Conservation (phyloP, 306 rosid species). For the Dalbergia cochinchinensis region DNA sequence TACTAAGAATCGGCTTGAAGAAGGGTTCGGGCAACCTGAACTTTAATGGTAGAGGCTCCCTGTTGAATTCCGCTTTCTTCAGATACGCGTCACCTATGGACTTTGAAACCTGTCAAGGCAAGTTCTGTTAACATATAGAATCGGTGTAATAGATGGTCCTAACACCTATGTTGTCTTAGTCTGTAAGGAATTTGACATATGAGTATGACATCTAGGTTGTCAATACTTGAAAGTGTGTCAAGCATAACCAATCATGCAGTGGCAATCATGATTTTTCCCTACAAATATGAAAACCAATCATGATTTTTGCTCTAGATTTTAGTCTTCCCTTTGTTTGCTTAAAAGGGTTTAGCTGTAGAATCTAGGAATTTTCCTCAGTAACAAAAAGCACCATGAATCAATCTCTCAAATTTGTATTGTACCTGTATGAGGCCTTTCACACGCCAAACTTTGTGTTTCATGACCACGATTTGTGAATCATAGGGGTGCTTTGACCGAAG, state of each 20-base stretch:
- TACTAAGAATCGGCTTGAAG: slow-evolving; percentile 70
- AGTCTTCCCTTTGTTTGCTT: neutral
- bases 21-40: slow-evolving; percentile 76
- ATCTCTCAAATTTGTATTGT: slow-evolving; percentile 14
- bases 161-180: neutral
- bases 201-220: neutral
- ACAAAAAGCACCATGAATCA: slow-evolving; percentile 7
- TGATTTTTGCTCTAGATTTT: slow-evolving; percentile 15
- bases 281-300: neutral
- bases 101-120: slow-evolving; percentile 72
- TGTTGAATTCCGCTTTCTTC: slow-evolving; percentile 77
- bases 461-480: slow-evolving; percentile 77
- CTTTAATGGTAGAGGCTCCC: slow-evolving; percentile 67
- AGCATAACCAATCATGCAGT: slow-evolving; percentile 2
- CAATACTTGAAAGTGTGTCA: neutral
- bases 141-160: neutral
- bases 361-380: neutral
- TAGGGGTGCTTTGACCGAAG: slow-evolving; percentile 63
- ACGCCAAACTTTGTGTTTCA: slow-evolving; percentile 82
- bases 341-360: neutral
- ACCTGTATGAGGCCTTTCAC: slow-evolving; percentile 95
- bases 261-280: neutral
- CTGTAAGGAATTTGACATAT: slow-evolving; percentile 1
- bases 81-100: slow-evolving; percentile 91
- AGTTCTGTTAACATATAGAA: slow-evolving; percentile 33